These are phyloP conservation scores for Paramyrothecium sp. DNA, from an alignment of 2,329 filamentous ascomycete genomes.

Conservation along the genomic window DNA sequence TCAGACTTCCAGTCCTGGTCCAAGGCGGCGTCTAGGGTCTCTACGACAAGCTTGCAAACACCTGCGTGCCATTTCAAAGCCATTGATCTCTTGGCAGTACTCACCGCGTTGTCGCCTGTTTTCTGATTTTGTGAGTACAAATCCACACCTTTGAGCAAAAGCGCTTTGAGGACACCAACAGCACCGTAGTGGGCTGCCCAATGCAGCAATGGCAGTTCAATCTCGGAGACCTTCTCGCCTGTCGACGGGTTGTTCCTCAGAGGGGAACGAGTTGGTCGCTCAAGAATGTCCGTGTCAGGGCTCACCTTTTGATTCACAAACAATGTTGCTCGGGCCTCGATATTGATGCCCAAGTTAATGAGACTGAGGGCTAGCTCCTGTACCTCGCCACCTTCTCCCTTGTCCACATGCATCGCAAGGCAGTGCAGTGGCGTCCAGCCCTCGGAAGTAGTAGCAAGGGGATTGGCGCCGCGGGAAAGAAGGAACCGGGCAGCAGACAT, in stretches of 20 bases:
- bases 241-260: neutral
- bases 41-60: neutral
- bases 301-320: neutral
- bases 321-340: slow-evolving; percentile 5
- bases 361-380: slow-evolving; percentile 7
- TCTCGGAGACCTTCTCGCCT: neutral
- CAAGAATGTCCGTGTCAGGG: neutral
- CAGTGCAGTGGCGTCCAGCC: slow-evolving; percentile 23
- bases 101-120: neutral
- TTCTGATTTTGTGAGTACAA: neutral
- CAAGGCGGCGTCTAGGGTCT: neutral
- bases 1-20: neutral
- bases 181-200: neutral
- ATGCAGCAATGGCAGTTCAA: neutral
- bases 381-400: neutral
- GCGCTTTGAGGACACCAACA: neutral
- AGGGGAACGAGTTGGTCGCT: neutral
- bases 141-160: neutral
- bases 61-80: neutral
- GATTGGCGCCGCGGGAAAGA: slow-evolving; percentile 18
- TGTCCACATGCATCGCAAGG: slow-evolving; percentile 10
- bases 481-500: slow-evolving; percentile 13
- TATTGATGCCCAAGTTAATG: slow-evolving; percentile 5
- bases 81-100: neutral
- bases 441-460: slow-evolving; percentile 14